Conservation (phyloP, 352 stramenopile genomes). For the Phytophthora chlamydospora region DNA sequence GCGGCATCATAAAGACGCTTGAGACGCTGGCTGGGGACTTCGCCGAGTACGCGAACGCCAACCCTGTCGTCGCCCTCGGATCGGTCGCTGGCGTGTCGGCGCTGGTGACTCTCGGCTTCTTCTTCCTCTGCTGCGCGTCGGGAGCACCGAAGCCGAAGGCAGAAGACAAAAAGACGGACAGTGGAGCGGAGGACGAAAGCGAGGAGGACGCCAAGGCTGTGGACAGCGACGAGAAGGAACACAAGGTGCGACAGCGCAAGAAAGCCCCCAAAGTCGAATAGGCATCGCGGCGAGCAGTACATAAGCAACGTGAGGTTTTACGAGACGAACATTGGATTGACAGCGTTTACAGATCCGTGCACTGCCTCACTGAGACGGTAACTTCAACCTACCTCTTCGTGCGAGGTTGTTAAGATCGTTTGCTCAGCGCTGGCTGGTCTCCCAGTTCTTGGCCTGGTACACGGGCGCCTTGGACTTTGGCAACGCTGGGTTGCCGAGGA, state of each 20-base stretch:
- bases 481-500: constrained; percentile 68
- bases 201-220: constrained; percentile 48
- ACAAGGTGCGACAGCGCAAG: constrained; percentile 80
- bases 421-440: constrained; percentile 66
- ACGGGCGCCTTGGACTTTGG: constrained; percentile 67
- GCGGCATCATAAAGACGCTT: constrained; percentile 50
- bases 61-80: constrained; percentile 60
- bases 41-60: constrained; percentile 57
- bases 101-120: constrained; percentile 49
- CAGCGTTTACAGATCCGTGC: too few relatives aligned
- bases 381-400: too few relatives aligned
- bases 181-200: constrained; percentile 39
- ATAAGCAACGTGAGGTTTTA: constrained; percentile 3
- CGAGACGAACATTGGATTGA: neutral
- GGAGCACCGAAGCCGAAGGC: constrained; percentile 20
- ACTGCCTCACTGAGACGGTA: too few relatives aligned
- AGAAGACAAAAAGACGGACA: constrained; percentile 42
- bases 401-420: too few relatives aligned
- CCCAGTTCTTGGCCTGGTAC: constrained; percentile 70
- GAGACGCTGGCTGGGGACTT: constrained; percentile 49
- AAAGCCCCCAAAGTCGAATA: constrained; percentile 75
- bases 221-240: constrained; percentile 44
- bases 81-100: constrained; percentile 47
- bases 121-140: constrained; percentile 70
- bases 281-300: constrained; percentile 1